Evolutionary conservation across 2,329 filamentous ascomycete species (phyloP).

Genomic region (Sporothrix brasiliensis): DNA sequence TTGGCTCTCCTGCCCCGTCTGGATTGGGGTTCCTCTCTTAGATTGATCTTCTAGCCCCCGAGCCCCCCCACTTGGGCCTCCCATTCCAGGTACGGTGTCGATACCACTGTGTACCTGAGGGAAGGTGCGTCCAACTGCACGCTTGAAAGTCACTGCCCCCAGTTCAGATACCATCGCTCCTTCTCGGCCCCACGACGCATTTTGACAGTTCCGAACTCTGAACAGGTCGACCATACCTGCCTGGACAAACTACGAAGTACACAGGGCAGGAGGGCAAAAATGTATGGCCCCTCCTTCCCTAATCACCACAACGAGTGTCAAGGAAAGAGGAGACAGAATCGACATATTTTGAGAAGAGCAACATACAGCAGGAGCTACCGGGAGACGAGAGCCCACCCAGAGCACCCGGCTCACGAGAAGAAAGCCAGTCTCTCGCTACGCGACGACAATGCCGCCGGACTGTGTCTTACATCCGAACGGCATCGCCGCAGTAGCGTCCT

Average conservation of each 20-base stretch:
- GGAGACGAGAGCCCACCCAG: conserved; percentile 4
- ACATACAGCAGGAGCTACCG: conserved; percentile 10
- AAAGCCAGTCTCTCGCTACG: not conserved
- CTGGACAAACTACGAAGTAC: too few relatives aligned
- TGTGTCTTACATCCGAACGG: not conserved
- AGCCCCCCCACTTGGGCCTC: conserved; percentile 2
- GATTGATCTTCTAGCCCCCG: conserved; percentile 17
- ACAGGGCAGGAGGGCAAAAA: not conserved
- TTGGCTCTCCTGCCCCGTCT: conserved; percentile 9
- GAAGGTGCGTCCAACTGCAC: conserved; percentile 1
- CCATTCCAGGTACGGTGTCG: conserved; percentile 15
- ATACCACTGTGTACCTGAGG: conserved; percentile 22
- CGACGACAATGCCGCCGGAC: not conserved
- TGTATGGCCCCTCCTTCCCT: too few relatives aligned
- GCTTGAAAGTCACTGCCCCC: not conserved
- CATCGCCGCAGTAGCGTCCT: conserved; percentile 8
- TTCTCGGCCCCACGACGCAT: not conserved
- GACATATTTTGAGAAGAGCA: not conserved
- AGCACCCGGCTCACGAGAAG: not conserved
- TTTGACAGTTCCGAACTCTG: not conserved
- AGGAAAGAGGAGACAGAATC: not conserved
- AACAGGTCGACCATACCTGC: not conserved
- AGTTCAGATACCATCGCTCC: not conserved
- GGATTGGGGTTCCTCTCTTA: conserved; percentile 5
- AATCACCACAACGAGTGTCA: not conserved